phyloP scores from a whole-genome alignment of 495 filamentous ascomycete genomes.

The Annulohypoxylon maeteangense region DNA sequence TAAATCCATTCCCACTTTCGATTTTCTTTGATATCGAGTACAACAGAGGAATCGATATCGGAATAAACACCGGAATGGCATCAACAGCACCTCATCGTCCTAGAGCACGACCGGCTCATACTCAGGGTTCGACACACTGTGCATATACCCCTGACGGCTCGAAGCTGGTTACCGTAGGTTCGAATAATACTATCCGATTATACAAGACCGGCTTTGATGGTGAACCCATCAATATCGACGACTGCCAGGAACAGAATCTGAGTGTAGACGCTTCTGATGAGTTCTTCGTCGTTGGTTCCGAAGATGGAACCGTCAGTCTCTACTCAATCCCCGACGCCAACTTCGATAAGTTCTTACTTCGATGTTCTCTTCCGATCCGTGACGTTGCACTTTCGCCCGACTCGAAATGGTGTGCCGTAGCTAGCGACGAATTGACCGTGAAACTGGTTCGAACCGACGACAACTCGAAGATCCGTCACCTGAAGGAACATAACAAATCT shows the following conservation, averaged over 20 bases:
- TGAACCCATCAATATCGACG: conserved; percentile 90
- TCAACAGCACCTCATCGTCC: conserved; percentile 59
- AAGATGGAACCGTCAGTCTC: conserved; percentile 92
- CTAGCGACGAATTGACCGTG: conserved; percentile 93
- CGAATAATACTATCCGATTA: conserved; percentile 88
- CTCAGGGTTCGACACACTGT: conserved; percentile 62
- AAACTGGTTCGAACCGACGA: conserved; percentile 86
- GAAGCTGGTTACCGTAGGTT: conserved; percentile 82
- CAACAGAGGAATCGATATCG: conserved; percentile 6
- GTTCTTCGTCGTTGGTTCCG: conserved; percentile 86
- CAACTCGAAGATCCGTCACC: conserved; percentile 74
- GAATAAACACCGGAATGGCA: conserved; percentile 52
- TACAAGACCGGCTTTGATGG: conserved; percentile 91
- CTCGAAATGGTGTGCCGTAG: conserved; percentile 89
- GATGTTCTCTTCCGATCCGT: conserved; percentile 83
- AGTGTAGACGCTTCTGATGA: conserved; percentile 81
- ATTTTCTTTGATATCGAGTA: conserved; percentile 1
- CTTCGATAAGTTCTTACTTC: conserved; percentile 81
- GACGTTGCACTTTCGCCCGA: conserved; percentile 88
- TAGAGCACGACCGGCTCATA: conserved; percentile 63
- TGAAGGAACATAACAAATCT: conserved; percentile 84
- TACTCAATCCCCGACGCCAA: conserved; percentile 81
- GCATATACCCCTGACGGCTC: conserved; percentile 67
- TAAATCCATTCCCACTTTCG: neutral
- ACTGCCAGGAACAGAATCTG: conserved; percentile 82